Evolutionary conservation across 805 yeast genomes (phyloP), one percentile per base, ranked within the genome.

Genomic region (Ogataea allantospora): DNA sequence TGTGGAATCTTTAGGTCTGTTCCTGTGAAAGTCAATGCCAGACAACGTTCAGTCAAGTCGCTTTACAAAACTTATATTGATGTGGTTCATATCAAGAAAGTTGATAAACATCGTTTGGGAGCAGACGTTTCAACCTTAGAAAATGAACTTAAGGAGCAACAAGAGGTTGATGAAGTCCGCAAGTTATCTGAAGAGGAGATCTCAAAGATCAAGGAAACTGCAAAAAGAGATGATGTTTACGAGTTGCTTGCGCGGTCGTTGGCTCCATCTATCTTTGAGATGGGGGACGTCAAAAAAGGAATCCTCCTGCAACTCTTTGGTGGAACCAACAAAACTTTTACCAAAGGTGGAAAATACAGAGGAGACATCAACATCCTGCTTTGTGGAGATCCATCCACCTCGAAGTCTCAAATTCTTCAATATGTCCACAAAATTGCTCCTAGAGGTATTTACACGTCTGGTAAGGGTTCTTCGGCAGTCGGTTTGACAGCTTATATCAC

Each of bases 391-490:
- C 99, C 99, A 1, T 91, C 98, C 7, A 93, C 99, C 2, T 81
- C 97, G 9, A 93, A 93, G 60, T 93, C 99, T 3, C 99, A 93
- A 63, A 65, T 93, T 30, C 70, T 93, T 48, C 95, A 88, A 57
- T 93, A 93, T 51, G 97, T 93, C 28, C 99, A 93, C 66, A 87
- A 89, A 55, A 93, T 93, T 50, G 95, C 99, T 1, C 99, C 99
- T 30, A 75, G 99, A 58, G 99, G 99, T 50, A 87, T 93, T 26
- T 93, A 89, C 63, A 93, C 99, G 4, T 89, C 97, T 1, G 99
- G 99, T 63, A 93, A 93, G 56, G 99, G 99, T 35, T 88, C 97
- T 1, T 93, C 99, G 21, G 99, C 99, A 0, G 99, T 93, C 33
- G 99, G 99, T 71, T 71, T 93, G 55, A 93, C 99, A 0, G 99